Base-by-base conservation (phyloP, 495 filamentous ascomycete species). In the Penicillium coprophilum region DNA sequence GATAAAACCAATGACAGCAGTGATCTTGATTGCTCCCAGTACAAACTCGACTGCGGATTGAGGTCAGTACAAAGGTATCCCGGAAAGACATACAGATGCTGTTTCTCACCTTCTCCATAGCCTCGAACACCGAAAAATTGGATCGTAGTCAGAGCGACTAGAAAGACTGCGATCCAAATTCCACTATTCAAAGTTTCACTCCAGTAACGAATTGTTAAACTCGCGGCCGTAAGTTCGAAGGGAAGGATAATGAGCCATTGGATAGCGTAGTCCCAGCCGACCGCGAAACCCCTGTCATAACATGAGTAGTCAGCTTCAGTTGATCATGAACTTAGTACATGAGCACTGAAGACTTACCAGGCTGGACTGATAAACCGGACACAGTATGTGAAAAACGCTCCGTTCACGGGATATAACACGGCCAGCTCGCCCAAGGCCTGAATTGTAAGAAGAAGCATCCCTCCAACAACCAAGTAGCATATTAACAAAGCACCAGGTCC, bases 161-260 rank as follows among this genome's bases (percentile, higher is more conserved):
- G 61, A 60, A 90, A 92, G 19, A 90, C 76, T 55, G 90, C 84
- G 59, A 92, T 79, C 59, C 85, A 75, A 11, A 89, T 85, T 6
- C 67, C 82, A 46, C 77, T 70, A 51, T 81, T 86, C 21, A 86
- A 68, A 40, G 77, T 69, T 7, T 71, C 67, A 27, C 68, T 55
- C 91, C 91, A 96, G 57, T 80, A 89, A 45, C 87, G 74, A n/a
- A 96, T 82, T 3, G 92, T 86, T 8, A 94, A 69, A 52, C 87
- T 84, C 23, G 89, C 86, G 31, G 90, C 91, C 1, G 88, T 93
- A 32, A 93, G 73, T 64, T 95, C 89, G 38, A 78, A 72, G 2
- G 74, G 77, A n/a, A 75, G 61, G 27, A 60, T 79, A 39, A 77
- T 69, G 69, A 88, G 87, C 87, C 87, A 90, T 63, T 81, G 77